Percentiles rank a stretch among this genome's conserved stretches.
Conservation (phyloP, 495 filamentous ascomycete species). For the Bombardia bombarda region DNA sequence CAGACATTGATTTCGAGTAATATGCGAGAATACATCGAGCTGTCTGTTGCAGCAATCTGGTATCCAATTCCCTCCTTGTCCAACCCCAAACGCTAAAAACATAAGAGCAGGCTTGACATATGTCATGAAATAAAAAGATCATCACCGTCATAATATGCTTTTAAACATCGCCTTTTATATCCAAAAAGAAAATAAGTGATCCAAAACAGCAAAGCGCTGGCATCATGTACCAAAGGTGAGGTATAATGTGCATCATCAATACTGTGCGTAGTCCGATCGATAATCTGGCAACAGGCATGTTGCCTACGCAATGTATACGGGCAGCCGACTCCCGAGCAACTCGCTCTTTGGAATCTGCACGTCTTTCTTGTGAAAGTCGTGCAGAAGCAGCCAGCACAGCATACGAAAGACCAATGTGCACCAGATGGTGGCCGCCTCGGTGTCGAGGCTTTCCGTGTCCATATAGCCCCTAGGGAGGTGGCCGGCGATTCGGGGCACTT, state of each 20-base stretch:
- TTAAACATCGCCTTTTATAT: too few relatives aligned
- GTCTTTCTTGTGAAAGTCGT: constrained; percentile 43
- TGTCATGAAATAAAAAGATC: too few relatives aligned
- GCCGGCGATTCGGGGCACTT: constrained; percentile 1
- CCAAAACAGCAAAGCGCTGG: too few relatives aligned
- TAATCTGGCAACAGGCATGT: background rate
- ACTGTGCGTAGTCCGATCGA: too few relatives aligned
- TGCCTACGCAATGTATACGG: constrained; percentile 30
- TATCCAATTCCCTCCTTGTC: too few relatives aligned
- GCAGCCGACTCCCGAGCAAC: constrained; percentile 39
- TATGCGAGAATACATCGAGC: too few relatives aligned
- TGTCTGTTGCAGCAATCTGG: too few relatives aligned
- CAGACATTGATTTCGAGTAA: too few relatives aligned
- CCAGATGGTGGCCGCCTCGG: constrained; percentile 29
- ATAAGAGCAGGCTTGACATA: too few relatives aligned
- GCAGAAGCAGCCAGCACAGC: constrained; percentile 44
- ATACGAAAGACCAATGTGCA: constrained; percentile 42
- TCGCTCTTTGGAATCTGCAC: constrained; percentile 39
- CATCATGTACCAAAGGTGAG: background rate
- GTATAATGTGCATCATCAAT: background rate
- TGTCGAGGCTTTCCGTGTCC: constrained; percentile 3
- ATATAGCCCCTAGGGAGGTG: background rate
- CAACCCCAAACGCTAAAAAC: too few relatives aligned
- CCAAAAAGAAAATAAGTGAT: too few relatives aligned
- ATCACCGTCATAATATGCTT: too few relatives aligned